Evolutionary conservation across 23 red algal species (phyloP), one percentile per base, ranked within the genome.

Genomic region (Gracilaria caudata): DNA sequence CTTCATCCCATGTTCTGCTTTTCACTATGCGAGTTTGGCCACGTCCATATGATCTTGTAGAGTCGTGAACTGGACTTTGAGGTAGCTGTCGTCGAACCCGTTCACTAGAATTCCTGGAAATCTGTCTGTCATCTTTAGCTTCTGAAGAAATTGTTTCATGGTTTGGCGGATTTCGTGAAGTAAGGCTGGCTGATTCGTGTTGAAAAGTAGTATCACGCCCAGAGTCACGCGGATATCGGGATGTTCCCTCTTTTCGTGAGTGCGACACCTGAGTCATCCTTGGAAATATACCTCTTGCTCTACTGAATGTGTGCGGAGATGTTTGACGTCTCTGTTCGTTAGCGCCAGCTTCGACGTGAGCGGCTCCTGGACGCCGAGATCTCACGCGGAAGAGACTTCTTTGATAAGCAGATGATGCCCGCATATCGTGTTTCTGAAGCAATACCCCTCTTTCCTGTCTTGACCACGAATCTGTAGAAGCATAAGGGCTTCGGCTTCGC

Each of bases 1-100:
- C 70, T 47, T 75, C 70, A 0, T 75, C 13, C 70, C 70, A 75
- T 5, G 43, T 49, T 49, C 70, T 19, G 70, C 70, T 75, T 43
- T 47, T 23, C 19, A 10, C 28, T 16, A 45, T 45, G 7, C 36
- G 66, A 21, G 20, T 20, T 17, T 73, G 66, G 39, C 13, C 11
- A 11, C 43, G 37, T 24, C 39, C 37, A 46, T 43, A 21, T 10
- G 14, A 20, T 47, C 70, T 75, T 24, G 70, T 5, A 4, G 8
- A 25, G 3, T 75, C 70, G 23, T 29, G 3, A 75, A 24, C 49
- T 1, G 39, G 17, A 16, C 32, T 75, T 30, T 33, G 70, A 26
- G 40, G 61, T 19, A 7, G 21, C 0, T 17, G 14, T 66, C 32
- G 61, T 0, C 61, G 61, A 66, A 66, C 70, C 35, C 70, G 70